Conservation (phyloP, 768 basidiomycete species). For the Pulveroboletus frians region DNA sequence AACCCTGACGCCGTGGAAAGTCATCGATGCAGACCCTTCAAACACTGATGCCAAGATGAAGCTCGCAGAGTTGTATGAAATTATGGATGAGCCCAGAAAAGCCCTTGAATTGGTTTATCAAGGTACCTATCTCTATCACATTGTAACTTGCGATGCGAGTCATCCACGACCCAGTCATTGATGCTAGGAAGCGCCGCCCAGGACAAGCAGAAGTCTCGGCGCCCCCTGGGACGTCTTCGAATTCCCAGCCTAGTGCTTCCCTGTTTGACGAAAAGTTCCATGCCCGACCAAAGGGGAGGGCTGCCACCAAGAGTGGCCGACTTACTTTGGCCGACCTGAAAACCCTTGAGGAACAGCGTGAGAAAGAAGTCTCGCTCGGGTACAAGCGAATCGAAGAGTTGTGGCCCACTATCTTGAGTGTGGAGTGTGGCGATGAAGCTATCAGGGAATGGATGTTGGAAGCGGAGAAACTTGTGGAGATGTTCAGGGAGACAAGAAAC, state of each 20-base stretch:
- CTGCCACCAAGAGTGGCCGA: conserved; percentile 31
- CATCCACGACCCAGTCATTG: conserved; percentile 53
- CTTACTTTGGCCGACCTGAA: conserved; percentile 56
- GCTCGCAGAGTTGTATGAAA: conserved; percentile 85
- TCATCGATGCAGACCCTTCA: conserved; percentile 65
- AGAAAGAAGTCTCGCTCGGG: conserved; percentile 55
- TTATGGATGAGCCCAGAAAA: conserved; percentile 40
- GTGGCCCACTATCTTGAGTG: conserved; percentile 50
- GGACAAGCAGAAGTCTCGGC: conserved; percentile 12
- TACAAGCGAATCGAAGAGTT: conserved; percentile 57
- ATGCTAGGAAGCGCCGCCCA: conserved; percentile 49
- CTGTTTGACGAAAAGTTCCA: conserved; percentile 56
- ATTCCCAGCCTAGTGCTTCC: conserved; percentile 36
- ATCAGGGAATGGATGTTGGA: conserved; percentile 73
- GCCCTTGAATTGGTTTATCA: conserved; percentile 23
- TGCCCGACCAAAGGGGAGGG: conserved; percentile 33
- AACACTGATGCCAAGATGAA: conserved; percentile 84
- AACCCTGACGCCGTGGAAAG: conserved; percentile 38
- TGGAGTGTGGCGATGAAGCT: conserved; percentile 42
- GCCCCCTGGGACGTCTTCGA: conserved; percentile 9
- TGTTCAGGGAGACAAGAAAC: conserved; percentile 80
- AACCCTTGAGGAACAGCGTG: conserved; percentile 60
- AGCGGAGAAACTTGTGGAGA: conserved; percentile 82
- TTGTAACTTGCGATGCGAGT: conserved; percentile 32
- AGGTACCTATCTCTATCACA: conserved; percentile 41